These are phyloP conservation scores for Talaromyces piceae DNA, from an alignment of 2,329 filamentous ascomycete species.

Conservation along the genomic window DNA sequence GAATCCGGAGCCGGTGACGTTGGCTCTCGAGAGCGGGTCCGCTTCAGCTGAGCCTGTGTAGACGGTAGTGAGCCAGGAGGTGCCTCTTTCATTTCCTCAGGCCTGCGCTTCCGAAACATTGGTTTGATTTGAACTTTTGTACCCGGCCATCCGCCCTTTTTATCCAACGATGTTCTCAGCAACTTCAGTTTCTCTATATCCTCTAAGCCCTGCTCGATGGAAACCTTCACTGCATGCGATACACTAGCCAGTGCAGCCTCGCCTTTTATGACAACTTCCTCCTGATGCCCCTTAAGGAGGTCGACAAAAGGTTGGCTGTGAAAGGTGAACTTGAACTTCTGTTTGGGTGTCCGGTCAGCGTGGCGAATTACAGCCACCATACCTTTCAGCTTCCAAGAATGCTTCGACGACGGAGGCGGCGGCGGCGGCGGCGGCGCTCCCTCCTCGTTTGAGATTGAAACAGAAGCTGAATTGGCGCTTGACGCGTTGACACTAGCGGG, in stretches of 20 bases:
- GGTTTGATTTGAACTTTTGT: conserved; percentile 99
- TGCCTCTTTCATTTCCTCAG: conserved; percentile 46
- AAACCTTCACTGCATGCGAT: conserved; percentile 75
- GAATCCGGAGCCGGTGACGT: conserved; percentile 17
- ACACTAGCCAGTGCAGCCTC: conserved; percentile 85
- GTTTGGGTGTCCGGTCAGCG: conserved; percentile 94
- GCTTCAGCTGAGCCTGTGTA: conserved; percentile 9
- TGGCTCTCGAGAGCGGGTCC: conserved; percentile 15
- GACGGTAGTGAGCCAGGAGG: conserved; percentile 14
- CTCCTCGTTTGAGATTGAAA: conserved; percentile 19
- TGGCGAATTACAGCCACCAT: conserved; percentile 95
- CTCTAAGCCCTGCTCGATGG: conserved; percentile 71
- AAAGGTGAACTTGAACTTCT: conserved; percentile 99
- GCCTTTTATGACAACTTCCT: conserved; percentile 90
- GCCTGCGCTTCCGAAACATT: conserved; percentile 88
- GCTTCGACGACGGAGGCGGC: conserved; percentile 65
- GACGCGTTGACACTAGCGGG: conserved; percentile 18
- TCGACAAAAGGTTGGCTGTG: conserved; percentile 95
- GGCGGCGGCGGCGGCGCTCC: conserved; percentile 37
- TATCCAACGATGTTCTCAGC: conserved; percentile 77
- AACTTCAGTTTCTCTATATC: conserved; percentile 79
- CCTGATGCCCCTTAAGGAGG: conserved; percentile 86
- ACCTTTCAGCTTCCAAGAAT: conserved; percentile 96
- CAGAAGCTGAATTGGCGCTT: conserved; percentile 19
- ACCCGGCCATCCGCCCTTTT: conserved; percentile 88